Conservation (phyloP, 495 filamentous ascomycete species). For the Durotheca rogersii region DNA sequence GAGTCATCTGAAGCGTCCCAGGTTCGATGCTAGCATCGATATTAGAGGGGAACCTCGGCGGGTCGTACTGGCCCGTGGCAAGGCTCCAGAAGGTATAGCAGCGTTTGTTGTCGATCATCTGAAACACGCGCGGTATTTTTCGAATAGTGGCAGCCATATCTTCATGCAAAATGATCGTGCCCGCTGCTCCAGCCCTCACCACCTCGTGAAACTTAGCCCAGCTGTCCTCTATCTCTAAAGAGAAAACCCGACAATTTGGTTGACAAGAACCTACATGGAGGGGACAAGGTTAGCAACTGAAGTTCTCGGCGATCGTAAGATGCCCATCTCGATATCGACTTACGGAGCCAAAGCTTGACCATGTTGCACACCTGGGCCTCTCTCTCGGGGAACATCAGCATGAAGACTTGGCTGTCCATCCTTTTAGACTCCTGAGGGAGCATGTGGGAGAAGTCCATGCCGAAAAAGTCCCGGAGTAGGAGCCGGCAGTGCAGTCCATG, state of each 20-base stretch:
- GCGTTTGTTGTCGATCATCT: constrained; percentile 19
- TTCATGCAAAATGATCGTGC: constrained; percentile 32
- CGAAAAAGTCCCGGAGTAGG: constrained; percentile 22
- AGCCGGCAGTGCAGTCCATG: constrained; percentile 4
- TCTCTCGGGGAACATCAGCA: constrained; percentile 30
- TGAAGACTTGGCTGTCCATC: constrained; percentile 29
- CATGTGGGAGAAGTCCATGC: constrained; percentile 22
- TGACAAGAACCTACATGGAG: constrained; percentile 23
- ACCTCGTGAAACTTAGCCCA: constrained; percentile 31
- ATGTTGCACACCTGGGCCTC: constrained; percentile 28
- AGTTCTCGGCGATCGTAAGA: background rate
- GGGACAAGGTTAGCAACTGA: constrained; percentile 11
- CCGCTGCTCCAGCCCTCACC: constrained; percentile 29
- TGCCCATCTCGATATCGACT: constrained; percentile 10
- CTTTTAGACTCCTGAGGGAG: constrained; percentile 22
- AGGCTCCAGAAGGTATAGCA: constrained; percentile 36
- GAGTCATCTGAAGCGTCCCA: constrained; percentile 41
- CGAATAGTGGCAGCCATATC: constrained; percentile 22
- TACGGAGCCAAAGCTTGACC: constrained; percentile 37
- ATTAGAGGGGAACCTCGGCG: constrained; percentile 31
- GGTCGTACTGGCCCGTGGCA: constrained; percentile 26
- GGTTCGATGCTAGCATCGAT: constrained; percentile 14
- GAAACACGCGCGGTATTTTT: constrained; percentile 19
- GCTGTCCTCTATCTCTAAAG: constrained; percentile 22
- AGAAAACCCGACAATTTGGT: constrained; percentile 33